Evolutionary conservation across 1,139 yeast species (phyloP).

Genomic region (Scheffersomyces titani): DNA sequence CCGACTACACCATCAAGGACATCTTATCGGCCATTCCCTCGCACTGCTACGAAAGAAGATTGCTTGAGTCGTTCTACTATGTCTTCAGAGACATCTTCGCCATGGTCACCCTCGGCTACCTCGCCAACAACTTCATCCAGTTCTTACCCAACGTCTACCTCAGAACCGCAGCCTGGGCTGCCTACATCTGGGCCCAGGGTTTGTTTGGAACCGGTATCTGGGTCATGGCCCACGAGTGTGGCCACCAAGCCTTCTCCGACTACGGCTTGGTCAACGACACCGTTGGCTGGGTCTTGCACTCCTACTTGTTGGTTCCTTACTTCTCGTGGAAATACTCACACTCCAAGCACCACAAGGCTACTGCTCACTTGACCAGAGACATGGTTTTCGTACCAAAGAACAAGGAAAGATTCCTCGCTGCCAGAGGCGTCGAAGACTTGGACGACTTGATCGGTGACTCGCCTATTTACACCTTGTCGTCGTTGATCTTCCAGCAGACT

Average conservation of each 20-base stretch:
- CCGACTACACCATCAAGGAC: constrained; percentile 74
- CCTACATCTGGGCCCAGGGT: constrained; percentile 52
- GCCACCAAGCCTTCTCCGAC: constrained; percentile 83
- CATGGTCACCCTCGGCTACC: constrained; percentile 51
- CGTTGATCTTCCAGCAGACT: constrained; percentile 66
- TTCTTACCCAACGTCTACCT: constrained; percentile 19
- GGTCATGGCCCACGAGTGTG: constrained; percentile 91
- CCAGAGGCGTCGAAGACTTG: constrained; percentile 41
- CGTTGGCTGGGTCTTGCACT: constrained; percentile 82
- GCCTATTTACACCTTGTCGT: constrained; percentile 61
- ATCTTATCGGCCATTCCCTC: constrained; percentile 72
- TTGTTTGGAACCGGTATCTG: constrained; percentile 77
- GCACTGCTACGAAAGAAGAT: constrained; percentile 71
- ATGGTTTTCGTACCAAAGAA: constrained; percentile 81
- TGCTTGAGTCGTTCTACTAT: constrained; percentile 57
- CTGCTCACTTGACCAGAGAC: constrained; percentile 79
- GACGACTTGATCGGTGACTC: constrained; percentile 71
- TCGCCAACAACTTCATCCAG: constrained; percentile 56
- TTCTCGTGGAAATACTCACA: constrained; percentile 86
- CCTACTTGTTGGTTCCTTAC: constrained; percentile 77
- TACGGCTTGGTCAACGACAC: constrained; percentile 68
- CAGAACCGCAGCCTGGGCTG: constrained; percentile 42
- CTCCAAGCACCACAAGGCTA: constrained; percentile 85
- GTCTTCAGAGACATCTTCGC: constrained; percentile 64
- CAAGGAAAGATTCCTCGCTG: constrained; percentile 52